Percentiles rank a stretch among this genome's conserved stretches.
phyloP scores from a whole-genome alignment of 2,329 filamentous ascomycete genomes.

The Trichoderma arundinaceum region DNA sequence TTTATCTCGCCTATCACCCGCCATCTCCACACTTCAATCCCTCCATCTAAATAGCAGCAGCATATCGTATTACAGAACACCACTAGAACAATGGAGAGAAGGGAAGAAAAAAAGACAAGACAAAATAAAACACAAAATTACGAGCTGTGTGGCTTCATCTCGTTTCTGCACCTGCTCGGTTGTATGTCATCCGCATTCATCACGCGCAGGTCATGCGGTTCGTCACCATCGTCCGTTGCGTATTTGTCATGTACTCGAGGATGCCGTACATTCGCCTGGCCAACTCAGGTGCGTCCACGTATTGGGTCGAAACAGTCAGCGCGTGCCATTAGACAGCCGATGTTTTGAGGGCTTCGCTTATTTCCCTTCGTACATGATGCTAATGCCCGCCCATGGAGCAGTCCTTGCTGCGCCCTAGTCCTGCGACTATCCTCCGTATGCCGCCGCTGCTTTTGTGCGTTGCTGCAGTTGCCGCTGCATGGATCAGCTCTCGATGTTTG shows the following conservation, averaged over 20 bases:
- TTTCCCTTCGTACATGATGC: background rate
- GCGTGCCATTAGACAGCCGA: background rate
- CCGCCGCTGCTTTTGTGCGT: background rate
- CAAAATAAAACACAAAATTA: background rate
- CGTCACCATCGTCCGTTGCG: background rate
- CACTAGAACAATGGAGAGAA: background rate
- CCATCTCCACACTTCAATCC: conserved; percentile 20
- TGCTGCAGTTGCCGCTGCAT: conserved; percentile 22
- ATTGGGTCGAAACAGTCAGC: background rate
- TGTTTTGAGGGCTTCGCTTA: conserved; percentile 16
- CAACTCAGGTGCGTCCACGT: conserved; percentile 27
- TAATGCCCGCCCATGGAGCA: background rate
- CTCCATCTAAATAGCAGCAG: conserved; percentile 1
- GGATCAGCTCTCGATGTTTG: conserved; percentile 25
- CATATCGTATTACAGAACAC: conserved; percentile 5
- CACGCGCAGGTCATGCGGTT: conserved; percentile 29
- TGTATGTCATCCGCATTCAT: background rate
- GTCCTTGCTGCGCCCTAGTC: no score
- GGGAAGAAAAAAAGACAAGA: background rate
- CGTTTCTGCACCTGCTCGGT: conserved; percentile 17
- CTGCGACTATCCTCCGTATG: background rate
- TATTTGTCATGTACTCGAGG: conserved; percentile 17
- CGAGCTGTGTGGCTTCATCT: background rate
- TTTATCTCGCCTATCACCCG: conserved; percentile 24
- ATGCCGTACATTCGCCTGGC: conserved; percentile 11